Percentiles rank a stretch among this genome's conserved stretches.
phyloP scores from a whole-genome alignment of 31 red algal species.

The Bonnemaisonia californica region DNA sequence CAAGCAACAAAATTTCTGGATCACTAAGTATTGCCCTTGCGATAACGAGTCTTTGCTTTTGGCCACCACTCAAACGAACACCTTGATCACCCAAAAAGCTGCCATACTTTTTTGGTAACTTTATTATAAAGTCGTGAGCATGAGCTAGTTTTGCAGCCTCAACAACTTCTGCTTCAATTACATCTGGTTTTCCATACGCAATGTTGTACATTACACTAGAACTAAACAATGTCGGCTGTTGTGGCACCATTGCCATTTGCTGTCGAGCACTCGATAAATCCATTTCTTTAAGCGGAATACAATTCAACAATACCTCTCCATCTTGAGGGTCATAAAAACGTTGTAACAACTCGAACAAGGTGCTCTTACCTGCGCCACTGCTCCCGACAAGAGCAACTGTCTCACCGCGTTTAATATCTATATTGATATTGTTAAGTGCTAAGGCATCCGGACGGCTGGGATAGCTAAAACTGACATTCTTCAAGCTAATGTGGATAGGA shows the following conservation, averaged over 20 bases:
- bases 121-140: conserved; percentile 67
- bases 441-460: conserved; percentile 28
- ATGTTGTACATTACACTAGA: conserved; percentile 69
- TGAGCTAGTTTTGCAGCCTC: conserved; percentile 69
- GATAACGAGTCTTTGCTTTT: conserved; percentile 82
- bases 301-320: conserved; percentile 48
- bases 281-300: conserved; percentile 22
- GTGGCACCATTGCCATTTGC: conserved; percentile 65
- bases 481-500: conserved; percentile 14
- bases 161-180: conserved; percentile 55
- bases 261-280: conserved; percentile 27
- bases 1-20: conserved; percentile 63
- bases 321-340: conserved; percentile 48
- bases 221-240: conserved; percentile 77
- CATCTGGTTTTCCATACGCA: conserved; percentile 42
- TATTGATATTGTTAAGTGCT: conserved; percentile 30
- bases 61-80: conserved; percentile 65
- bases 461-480: conserved; percentile 55
- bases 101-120: conserved; percentile 56
- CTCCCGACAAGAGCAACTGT: conserved; percentile 86
- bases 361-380: conserved; percentile 79
- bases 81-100: conserved; percentile 74
- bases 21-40: conserved; percentile 69
- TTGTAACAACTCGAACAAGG: conserved; percentile 40
- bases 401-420: conserved; percentile 55